Evolutionary conservation across 176 grass and related monocot genomes (phyloP).

Genomic region (Dactylis glomerata): DNA sequence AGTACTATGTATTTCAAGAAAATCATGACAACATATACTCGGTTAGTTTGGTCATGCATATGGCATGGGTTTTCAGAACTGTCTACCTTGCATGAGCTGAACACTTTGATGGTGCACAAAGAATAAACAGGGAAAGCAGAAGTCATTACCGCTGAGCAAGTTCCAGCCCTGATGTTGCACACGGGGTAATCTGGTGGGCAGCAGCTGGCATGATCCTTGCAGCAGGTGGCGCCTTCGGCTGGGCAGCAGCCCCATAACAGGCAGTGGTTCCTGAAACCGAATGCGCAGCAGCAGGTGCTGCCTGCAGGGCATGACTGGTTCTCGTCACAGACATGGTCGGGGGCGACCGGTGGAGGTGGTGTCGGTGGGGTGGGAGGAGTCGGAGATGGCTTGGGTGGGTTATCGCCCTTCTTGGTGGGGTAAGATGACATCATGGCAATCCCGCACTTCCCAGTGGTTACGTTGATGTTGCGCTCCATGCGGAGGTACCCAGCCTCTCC

Average conservation of each 20-base stretch:
- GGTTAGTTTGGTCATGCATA: not conserved
- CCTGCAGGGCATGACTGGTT: slow-evolving; percentile 40
- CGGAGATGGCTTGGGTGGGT: slow-evolving; percentile 63
- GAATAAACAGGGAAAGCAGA: not conserved
- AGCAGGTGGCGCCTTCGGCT: slow-evolving; percentile 62
- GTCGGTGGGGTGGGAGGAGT: slow-evolving; percentile 50
- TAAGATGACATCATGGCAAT: slow-evolving; percentile 87
- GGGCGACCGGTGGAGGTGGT: slow-evolving; percentile 47
- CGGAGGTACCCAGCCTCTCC: slow-evolving; percentile 80
- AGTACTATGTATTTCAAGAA: not conserved
- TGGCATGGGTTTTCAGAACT: not conserved
- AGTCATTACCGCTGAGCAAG: slow-evolving; percentile 61
- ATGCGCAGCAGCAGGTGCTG: slow-evolving; percentile 88
- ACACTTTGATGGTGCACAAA: not conserved
- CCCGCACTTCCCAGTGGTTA: slow-evolving; percentile 64
- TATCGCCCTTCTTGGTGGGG: slow-evolving; percentile 66
- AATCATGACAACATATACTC: not conserved
- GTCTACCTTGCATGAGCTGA: not conserved
- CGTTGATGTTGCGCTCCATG: slow-evolving; percentile 69
- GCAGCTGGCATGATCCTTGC: slow-evolving; percentile 78
- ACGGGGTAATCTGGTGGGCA: slow-evolving; percentile 75
- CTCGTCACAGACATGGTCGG: slow-evolving; percentile 42
- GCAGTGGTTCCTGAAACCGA: slow-evolving; percentile 51
- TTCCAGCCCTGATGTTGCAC: slow-evolving; percentile 58
- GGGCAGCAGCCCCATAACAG: slow-evolving; percentile 90